A percentile compares a stretch with the other conserved stretches of the same genome.
Conservation (phyloP, 2,329 filamentous ascomycete species). For the Venturia asperata region DNA sequence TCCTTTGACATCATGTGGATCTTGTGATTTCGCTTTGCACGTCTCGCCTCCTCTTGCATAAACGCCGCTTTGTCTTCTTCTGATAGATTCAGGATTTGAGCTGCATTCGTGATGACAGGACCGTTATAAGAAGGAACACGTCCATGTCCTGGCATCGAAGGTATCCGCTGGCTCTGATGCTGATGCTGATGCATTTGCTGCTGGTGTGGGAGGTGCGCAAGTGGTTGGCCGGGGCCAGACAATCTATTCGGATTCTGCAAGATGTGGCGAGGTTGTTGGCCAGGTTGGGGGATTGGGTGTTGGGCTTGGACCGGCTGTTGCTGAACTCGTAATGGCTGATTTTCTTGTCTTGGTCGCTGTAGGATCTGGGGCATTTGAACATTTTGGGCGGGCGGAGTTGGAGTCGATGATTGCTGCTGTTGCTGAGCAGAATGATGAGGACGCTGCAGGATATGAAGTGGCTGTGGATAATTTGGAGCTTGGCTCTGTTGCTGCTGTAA, state of each 20-base stretch:
- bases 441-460: conserved; percentile 43
- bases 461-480: conserved; percentile 37
- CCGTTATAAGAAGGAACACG: conserved; percentile 44
- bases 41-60: conserved; percentile 83
- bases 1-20: conserved; percentile 89
- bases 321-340: conserved; percentile 23
- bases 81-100: conserved; percentile 68
- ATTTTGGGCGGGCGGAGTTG: conserved; percentile 22
- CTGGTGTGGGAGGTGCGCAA: conserved; percentile 22
- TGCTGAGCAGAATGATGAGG: conserved; percentile 32
- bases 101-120: conserved; percentile 57
- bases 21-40: conserved; percentile 96
- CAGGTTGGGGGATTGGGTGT: conserved; percentile 23
- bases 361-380: conserved; percentile 33
- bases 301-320: conserved; percentile 24
- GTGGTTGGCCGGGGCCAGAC: conserved; percentile 36
- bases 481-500: conserved; percentile 28
- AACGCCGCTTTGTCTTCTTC: conserved; percentile 80
- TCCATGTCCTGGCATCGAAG: conserved; percentile 6
- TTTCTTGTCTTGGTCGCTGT: conserved; percentile 29
- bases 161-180: not conserved
- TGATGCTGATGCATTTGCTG: conserved; percentile 6
- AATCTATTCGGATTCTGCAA: conserved; percentile 70
- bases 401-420: conserved; percentile 33
- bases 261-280: conserved; percentile 59